These are phyloP conservation scores for Dactylellina parvicollis DNA, from an alignment of 2,329 filamentous ascomycete genomes.

Conservation along the genomic window DNA sequence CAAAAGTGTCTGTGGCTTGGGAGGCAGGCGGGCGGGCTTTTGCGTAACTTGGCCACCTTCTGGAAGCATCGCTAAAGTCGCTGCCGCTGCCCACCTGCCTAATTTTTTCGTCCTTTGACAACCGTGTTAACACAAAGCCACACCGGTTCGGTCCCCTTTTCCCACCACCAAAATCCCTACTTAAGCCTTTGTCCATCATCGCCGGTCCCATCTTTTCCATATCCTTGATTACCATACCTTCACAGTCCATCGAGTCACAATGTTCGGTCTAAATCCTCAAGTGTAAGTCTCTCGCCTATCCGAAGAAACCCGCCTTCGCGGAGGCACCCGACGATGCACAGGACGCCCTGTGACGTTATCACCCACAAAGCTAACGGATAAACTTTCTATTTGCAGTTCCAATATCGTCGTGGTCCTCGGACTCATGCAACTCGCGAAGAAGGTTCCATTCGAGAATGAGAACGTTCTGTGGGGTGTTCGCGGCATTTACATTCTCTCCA, in stretches of 20 bases:
- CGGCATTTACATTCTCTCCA: slow-evolving; percentile 73
- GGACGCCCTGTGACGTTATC: slow-evolving; percentile 6
- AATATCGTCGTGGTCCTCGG: slow-evolving; percentile 94
- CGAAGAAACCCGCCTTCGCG: background rate
- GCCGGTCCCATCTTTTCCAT: slow-evolving; percentile 1
- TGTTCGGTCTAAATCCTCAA: slow-evolving; percentile 52
- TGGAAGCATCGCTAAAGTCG: slow-evolving; percentile 52
- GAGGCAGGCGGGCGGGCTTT: slow-evolving; percentile 8
- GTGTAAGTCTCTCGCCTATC: slow-evolving; percentile 27
- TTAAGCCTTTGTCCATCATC: slow-evolving; percentile 17
- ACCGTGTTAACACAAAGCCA: slow-evolving; percentile 51
- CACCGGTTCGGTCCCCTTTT: slow-evolving; percentile 31
- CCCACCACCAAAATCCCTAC: slow-evolving; percentile 25
- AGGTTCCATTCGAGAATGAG: slow-evolving; percentile 92
- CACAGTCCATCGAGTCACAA: slow-evolving; percentile 15
- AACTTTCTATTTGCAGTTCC: slow-evolving; percentile 69
- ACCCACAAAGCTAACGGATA: slow-evolving; percentile 17
- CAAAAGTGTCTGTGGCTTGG: background rate
- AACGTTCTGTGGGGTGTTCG: slow-evolving; percentile 73
- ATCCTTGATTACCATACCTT: slow-evolving; percentile 5
- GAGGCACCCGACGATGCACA: background rate
- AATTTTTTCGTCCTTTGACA: slow-evolving; percentile 50
- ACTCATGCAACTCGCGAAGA: slow-evolving; percentile 99
- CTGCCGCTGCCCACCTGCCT: slow-evolving; percentile 38
- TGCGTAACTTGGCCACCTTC: slow-evolving; percentile 49